Base-by-base conservation (phyloP, 805 yeast genomes). In the Yarrowia sp. region DNA sequence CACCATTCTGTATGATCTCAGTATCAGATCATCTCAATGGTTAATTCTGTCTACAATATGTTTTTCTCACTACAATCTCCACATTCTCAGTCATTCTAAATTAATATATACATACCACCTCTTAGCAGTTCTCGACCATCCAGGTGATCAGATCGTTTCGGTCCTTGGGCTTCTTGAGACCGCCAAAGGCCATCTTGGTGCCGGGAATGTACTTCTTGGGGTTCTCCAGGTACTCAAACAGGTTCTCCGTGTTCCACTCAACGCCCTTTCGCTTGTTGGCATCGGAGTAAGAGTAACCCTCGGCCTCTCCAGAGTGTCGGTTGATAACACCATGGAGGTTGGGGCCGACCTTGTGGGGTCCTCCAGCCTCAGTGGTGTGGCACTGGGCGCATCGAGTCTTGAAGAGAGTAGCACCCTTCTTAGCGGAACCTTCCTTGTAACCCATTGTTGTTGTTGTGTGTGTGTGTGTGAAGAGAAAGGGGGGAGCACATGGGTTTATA, bases 131-230 rank as follows among this genome's bases (percentile, higher is more conserved):
- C 65, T 72, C 72, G 76, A 77, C 75, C 68, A 93, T 84, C 89
- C 91, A 93, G 74, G 98, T 86, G 76, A 93, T 81, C 79, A 95
- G 83, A 80, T 95, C 98, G 83, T 90, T 90, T 88, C 98, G 91
- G 85, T 95, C 99, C 88, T 92, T 93, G 71, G 92, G 88, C 86
- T 95, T 95, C 92, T 95, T 95, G 81, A 95, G 86, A 84, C 99
- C 99, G 83, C 97, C 99, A 75, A 93, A 95, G 71, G 99, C 98
- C 99, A 95, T 95, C 89, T 95, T 95, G 84, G 98, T 95, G 81
- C 99, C 99, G 78, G 99, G 99, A 74, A 95, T 92, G 85, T 92
- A 95, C 84, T 95, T 95, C 96, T 95, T 95, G 83, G 99, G 99
- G 90, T 95, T 95, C 82, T 89, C 96, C 81, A 95, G 86, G 88